A percentile compares a stretch with the other conserved stretches of the same genome.
These are phyloP conservation scores for Russula earlei DNA, from an alignment of 768 basidiomycete species.

Conservation along the genomic window DNA sequence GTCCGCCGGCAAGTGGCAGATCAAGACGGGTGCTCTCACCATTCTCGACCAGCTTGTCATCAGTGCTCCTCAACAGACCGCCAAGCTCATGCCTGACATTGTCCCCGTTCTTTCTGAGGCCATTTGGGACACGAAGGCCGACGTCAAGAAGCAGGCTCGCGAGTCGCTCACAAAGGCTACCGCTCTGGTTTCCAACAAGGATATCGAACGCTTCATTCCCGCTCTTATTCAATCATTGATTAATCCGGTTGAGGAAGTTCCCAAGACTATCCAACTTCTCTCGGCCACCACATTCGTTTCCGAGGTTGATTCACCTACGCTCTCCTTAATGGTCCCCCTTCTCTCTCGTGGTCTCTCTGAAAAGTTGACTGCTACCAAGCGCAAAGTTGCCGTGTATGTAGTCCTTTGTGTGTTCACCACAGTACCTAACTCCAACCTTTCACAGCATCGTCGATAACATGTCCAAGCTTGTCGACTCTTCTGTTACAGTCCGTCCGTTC, in stretches of 20 bases:
- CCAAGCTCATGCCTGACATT: slow-evolving; percentile 88
- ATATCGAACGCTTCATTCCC: slow-evolving; percentile 93
- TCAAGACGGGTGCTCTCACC: slow-evolving; percentile 82
- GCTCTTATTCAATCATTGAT: slow-evolving; percentile 96
- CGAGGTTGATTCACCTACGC: slow-evolving; percentile 93
- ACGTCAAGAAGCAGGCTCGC: slow-evolving; percentile 97
- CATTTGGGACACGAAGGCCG: slow-evolving; percentile 98
- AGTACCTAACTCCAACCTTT: slow-evolving; percentile 20
- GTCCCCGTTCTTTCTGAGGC: slow-evolving; percentile 90
- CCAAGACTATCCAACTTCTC: slow-evolving; percentile 88
- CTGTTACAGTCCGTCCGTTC: slow-evolving; percentile 93
- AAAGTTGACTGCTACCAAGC: slow-evolving; percentile 93
- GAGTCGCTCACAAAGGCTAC: slow-evolving; percentile 91
- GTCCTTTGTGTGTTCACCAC: neutral
- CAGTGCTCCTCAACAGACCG: slow-evolving; percentile 73
- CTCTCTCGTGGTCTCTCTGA: slow-evolving; percentile 88
- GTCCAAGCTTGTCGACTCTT: slow-evolving; percentile 94
- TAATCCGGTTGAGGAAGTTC: slow-evolving; percentile 99
- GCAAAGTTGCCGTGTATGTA: slow-evolving; percentile 90
- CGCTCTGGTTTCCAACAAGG: slow-evolving; percentile 95
- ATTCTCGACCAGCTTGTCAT: slow-evolving; percentile 81
- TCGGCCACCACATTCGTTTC: slow-evolving; percentile 99
- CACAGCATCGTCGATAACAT: slow-evolving; percentile 92
- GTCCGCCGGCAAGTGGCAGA: slow-evolving; percentile 94
- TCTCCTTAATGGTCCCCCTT: slow-evolving; percentile 96